phyloP scores from a whole-genome alignment of 176 grass and related monocot species.

The Pontederia paniculata region DNA sequence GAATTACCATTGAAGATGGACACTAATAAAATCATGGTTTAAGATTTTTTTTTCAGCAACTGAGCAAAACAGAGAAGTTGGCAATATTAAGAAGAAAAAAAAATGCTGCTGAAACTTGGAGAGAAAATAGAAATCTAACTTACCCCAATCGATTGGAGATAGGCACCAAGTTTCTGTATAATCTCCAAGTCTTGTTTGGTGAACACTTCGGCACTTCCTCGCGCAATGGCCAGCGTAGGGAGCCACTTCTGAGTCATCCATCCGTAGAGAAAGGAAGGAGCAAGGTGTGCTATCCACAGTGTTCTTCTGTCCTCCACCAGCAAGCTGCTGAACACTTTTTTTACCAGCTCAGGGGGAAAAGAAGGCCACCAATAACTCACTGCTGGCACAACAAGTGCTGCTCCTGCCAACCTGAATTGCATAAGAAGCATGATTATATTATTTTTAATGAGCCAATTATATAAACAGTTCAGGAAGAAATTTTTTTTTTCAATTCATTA shows the following conservation, averaged over 20 bases:
- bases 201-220: constrained; percentile 20
- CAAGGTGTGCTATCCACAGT: constrained; percentile 48
- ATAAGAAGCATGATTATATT: too few species aligned
- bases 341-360: constrained; percentile 25
- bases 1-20: too few species aligned
- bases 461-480: too few species aligned
- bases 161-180: constrained; percentile 3
- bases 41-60: too few species aligned
- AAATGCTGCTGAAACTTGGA: not conserved
- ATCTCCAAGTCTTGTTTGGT: constrained; percentile 32
- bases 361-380: constrained; percentile 75
- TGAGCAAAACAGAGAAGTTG: not conserved
- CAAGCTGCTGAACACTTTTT: constrained; percentile 24
- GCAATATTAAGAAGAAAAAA: not conserved
- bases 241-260: constrained; percentile 53
- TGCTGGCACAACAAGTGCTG: constrained; percentile 34
- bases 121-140: not conserved
- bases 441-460: too few species aligned
- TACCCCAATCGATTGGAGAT: constrained; percentile 14
- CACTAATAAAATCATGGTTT: too few species aligned
- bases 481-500: too few species aligned
- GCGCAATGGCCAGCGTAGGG: constrained; percentile 13
- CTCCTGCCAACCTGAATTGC: constrained; percentile 34
- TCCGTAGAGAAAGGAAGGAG: constrained; percentile 34
- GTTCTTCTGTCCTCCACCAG: constrained; percentile 18